Evolutionary conservation across 1,139 yeast genomes (phyloP), one percentile per base, ranked within the genome.

Genomic region (Geotrichum klebahnii): DNA sequence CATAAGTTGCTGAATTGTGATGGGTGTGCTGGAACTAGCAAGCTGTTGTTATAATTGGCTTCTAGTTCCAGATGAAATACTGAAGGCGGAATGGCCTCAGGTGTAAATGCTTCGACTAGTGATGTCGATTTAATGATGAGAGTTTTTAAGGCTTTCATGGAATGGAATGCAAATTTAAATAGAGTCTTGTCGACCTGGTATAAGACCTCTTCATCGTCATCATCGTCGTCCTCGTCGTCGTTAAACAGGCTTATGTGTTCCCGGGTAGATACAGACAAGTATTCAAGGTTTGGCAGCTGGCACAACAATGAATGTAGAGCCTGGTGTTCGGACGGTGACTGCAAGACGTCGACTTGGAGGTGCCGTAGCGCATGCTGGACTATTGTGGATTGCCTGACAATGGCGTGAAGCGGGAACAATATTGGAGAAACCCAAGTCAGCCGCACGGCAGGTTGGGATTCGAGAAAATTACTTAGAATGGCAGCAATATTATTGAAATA

Each of bases 101-200:
- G 39, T 4, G 31, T 14, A 34, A 43, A 34, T 3, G 46, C 46
- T n/a, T 43, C 46, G 17, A 43, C 16, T n/a, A 43, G 46, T 4
- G 46, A 32, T 3, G 38, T 33, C 16, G 46, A 43, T 5, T 34
- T 32, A n/a, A 43, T 33, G 32, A 26, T 24, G 17, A 43, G 46
- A 3, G 46, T 23, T 26, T 24, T 43, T n/a, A 43, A 32, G 14
- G 32, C 10, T n/a, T 9, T 2, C 46, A 43, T 43, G 39, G 22
- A 8, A 5, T 23, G 23, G 23, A 43, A 33, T 8, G 46, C 46
- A 2, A 39, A 22, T 22, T 34, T 43, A 23, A 33, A 24, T 8
- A 43, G 20, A 8, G 29, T 9, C 33, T 34, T 33, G 33, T 34
- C 38, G 12, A 43, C 17, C 20, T 43, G 39, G 20, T 23, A 43